Evolutionary conservation across 192 early-diverging fungal species (phyloP), one percentile per base, ranked within the genome.

Genomic region (Backusella tuberculispora): DNA sequence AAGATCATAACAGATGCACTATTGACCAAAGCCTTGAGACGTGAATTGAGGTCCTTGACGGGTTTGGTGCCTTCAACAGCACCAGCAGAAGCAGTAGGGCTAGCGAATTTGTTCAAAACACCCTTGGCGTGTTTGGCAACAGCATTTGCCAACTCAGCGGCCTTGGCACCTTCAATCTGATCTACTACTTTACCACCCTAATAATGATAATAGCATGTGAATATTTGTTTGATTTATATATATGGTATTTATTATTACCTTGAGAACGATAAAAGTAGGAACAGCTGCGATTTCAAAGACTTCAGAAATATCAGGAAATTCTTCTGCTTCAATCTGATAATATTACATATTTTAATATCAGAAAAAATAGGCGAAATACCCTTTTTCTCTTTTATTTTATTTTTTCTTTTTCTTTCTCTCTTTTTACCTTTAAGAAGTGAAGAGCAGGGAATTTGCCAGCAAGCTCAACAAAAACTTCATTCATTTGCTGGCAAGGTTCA

Each of bases 261-360:
- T 90, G 26, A 96, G 79, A 50, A 99, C 75, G 8, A 99, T 81
- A 77, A 98, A 96, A 6, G 94, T 92, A 9, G 97, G 97, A 0
- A 99, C 97, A 2, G 96, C 91, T 7, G 89, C 88, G 75, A 99
- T 94, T 75, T 99, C 96, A 76, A 91, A 94, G 5, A 87, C 76
- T 76, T 97, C 96, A 40, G 95, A 94, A 56, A 94, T 87, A 63
- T 96, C 96, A 24, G 93, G 88, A 70, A 93, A 94, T 72, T 93
- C 86, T 79, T 99, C 97, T 6, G 97, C 96, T 74, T 98, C 96
- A 56, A 90, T 88, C 88, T 90, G 19, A 45, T 10, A 47, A 17
- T 66, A 6, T 21, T 34, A 34, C 29, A 34, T 34, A 34, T 34
- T 34, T 34, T 34, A 34, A 24, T 13, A 82, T 17, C 2, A 47